Evolutionary conservation across 2,329 filamentous ascomycete species (phyloP), one percentile per base, ranked within the genome.

Genomic region (Neopestalotiopsis sp.): DNA sequence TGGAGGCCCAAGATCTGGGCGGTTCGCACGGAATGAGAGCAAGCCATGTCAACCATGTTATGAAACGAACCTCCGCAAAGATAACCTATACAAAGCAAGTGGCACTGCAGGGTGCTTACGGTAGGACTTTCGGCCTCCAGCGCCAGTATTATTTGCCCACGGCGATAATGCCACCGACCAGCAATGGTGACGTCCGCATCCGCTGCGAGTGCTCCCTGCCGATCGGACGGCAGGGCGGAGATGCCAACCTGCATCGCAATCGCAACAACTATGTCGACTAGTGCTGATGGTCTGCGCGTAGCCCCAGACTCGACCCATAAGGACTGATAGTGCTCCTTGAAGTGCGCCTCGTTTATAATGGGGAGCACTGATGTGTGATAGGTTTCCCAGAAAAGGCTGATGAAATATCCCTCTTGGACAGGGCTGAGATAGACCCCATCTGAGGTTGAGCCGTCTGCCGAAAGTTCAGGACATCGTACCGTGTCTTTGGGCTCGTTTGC

Each of bases 311-410:
- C 45, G 28, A 63, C 56, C 40, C 52, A 34, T 10, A 71, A 63
- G 12, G 68, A 63, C 49, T 68, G 68, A 64, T 66, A 72, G 24
- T 70, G 64, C 17, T 69, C 65, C 49, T 69, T 42, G 42, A 72
- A 70, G 7, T 70, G 14, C 1, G 24, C 63, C 49, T 72, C 71
- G 24, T 69, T 67, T 4, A 72, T 12, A 42, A 72, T 65, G 20
- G 71, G 71, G 59, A 38, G 70, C 57, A 70, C 67, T 57, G 71
- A 71, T 62, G 70, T 71, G 62, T 72, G 68, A 28, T 66, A 66
- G 14, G 71, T 62, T 58, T 71, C 68, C 71, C 71, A 72, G 61
- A 71, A 72, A 4, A 72, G 38, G 40, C 61, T 66, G 52, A 71
- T 69, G 66, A 71, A 72, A 20, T 66, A 62, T n/a, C n/a, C 57